Evolutionary conservation across 306 rosid species (phyloP), one percentile per base, ranked within the genome.

Genomic region (Glycyrrhiza uralensis): DNA sequence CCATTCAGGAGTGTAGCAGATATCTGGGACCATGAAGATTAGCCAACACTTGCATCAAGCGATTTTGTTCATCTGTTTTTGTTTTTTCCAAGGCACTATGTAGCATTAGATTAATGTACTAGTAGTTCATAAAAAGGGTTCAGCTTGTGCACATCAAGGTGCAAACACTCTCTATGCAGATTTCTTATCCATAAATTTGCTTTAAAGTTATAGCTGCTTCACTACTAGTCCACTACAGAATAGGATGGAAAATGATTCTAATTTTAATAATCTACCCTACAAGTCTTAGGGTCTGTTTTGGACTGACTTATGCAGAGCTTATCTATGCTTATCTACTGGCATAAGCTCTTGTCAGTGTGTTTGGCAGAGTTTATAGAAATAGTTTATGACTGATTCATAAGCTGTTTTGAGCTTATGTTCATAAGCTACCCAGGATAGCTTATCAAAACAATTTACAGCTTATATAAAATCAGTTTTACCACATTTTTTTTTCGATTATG

Each of bases 11-110:
- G 79, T 75, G 76, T 28, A 0, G 80, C 46, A 5, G 84, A 79
- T 6, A 28, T 83, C 1, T 79, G 84, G 86, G 86, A 83, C 76
- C 78, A 79, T 59, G 87, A 83, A 28, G 81, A 83, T 66, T 83
- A 83, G 47, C 30, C 20, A 36, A 64, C 57, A 55, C 49, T 51
- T 67, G 3, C 80, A 77, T 49, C 41, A 14, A 54, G 7, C 10
- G 2, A 58, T 36, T 32, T 18, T 39, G 28, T 45, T 44, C 39
- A 3, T 54, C 47, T 46, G 12, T 8, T 23, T 24, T 28, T 17
- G 8, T 2, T 47, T 19, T 26, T 15, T 18, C 11, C 32, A 47
- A 20, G 47, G 42, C 29, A 51, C 41, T 32, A 2, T 13, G 7
- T 36, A 38, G 49, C 19, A 28, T 60, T 77, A 69, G 66, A 51